Base-by-base conservation (phyloP, 2,329 filamentous ascomycete genomes). In the Aureobasidium namibiae region DNA sequence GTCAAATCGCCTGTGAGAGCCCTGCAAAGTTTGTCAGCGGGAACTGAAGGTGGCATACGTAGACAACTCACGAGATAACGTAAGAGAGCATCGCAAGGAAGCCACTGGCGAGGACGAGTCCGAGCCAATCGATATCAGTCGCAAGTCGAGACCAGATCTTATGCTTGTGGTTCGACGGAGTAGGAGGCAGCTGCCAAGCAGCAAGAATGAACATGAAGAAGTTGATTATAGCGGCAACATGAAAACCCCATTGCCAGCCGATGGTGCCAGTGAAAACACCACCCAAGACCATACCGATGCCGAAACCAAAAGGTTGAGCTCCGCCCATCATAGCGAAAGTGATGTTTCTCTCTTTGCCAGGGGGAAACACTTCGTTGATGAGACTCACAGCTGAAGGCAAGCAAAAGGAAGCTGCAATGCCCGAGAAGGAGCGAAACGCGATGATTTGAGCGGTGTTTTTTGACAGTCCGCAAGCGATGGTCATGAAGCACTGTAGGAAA, bases 51-150 rank as follows among this genome's bases (percentile, higher is more conserved):
- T 31, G 10, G 29, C 5, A 31, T 31, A 31, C 29, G 10, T 5
- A 5, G 29, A 6, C 29, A 31, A 74, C 77, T 70, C 65, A 79
- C 77, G 78, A 78, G n/a, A 82, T 70, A n/a, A 78, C 73, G 16
- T 56, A 56, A 2, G 76, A 79, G 2, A 82, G 70, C 61, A 82
- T 69, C 0, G 76, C 80, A 21, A 82, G 67, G 26, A 73, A 76
- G 1, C 73, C 68, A 61, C 74, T 78, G 3, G 75, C 76, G 26
- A 82, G 70, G 0, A 72, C 23, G 7, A 77, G 77, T 0, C 80
- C 80, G 34, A 80, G 65, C 80, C 80, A 83, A 61, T 83, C 80
- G 44, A 83, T 78, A 4, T 81, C 77, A 0, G 65, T 70, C 29
- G 63, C 66, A n/a, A 79, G 62, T 41, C 66, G 61, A 4, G 60